Evolutionary conservation across 2,329 filamentous ascomycete genomes (phyloP).

Genomic region (Teratosphaeria gauchensis): DNA sequence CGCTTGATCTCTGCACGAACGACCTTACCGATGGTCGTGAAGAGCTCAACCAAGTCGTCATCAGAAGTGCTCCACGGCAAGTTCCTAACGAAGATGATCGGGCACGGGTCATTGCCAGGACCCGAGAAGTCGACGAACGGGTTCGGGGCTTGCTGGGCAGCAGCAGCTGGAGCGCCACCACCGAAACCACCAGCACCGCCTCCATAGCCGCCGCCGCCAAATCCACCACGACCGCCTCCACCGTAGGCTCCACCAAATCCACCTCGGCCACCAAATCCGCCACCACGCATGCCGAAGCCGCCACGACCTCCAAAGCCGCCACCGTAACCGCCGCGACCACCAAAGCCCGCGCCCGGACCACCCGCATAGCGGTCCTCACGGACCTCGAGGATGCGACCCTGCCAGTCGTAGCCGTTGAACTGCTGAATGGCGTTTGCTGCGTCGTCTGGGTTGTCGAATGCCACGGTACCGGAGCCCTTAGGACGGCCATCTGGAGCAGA

Average conservation of each 20-base stretch:
- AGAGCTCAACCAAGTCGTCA: conserved; percentile 90
- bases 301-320: conserved; percentile 44
- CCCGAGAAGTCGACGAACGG: conserved; percentile 91
- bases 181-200: conserved; percentile 15
- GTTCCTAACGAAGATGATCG: conserved; percentile 91
- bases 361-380: conserved; percentile 91
- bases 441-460: conserved; percentile 90
- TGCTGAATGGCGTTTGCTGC: conserved; percentile 92
- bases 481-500: conserved; percentile 82
- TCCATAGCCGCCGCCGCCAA: conserved; percentile 21
- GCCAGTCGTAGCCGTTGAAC: conserved; percentile 99
- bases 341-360: conserved; percentile 31
- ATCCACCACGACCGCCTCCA: conserved; percentile 31
- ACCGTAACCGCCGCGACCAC: conserved; percentile 42
- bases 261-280: conserved; percentile 39
- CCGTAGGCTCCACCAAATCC: conserved; percentile 48
- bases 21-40: conserved; percentile 95
- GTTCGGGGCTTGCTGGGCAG: conserved; percentile 58
- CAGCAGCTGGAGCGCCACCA: conserved; percentile 38
- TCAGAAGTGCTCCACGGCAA: conserved; percentile 99
- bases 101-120: conserved; percentile 70
- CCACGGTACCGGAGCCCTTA: conserved; percentile 94
- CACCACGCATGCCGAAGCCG: conserved; percentile 38
- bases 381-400: conserved; percentile 84
- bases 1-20: conserved; percentile 99